Evolutionary conservation across 2,329 filamentous ascomycete species (phyloP), one percentile per base, ranked within the genome.

Genomic region (Penicillium expansum): DNA sequence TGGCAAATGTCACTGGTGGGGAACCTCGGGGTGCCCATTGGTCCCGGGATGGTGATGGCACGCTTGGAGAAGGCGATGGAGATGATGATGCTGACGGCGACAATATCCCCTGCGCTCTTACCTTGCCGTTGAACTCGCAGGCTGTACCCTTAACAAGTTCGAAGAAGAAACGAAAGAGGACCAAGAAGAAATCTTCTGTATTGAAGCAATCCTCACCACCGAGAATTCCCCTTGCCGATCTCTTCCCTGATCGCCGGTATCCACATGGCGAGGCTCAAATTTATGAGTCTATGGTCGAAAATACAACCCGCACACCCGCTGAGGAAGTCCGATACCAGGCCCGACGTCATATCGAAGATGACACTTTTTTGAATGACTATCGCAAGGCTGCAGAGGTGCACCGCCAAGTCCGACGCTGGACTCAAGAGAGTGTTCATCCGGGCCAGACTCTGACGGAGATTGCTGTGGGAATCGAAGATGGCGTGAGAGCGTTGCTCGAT

Each of bases 371-470:
- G 22, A 72, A 70, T 24, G 76, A 84, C 56, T 85, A 84, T 67
- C 80, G 82, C 47, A 76, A 83, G 67, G 82, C 80, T 10, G 82
- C 82, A 0, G 82, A 84, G 63, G 74, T 82, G 44, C 82, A 85
- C 67, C 77, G 82, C 43, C 79, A 84, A 67, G 80, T 82, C 45
- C 79, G 82, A 27, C 76, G 77, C 42, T 82, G 77, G 67, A 78
- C 77, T 5, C 80, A 81, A 64, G 57, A 68, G 14, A 75, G 73
- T 55, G 79, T 79, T 64, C 80, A 80, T 66, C 82, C 82, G 0
- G 82, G 82, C 11, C 69, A 75, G 54, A 75, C 72, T 43, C 68
- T 85, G 45, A 77, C 71, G 7, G 73, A 79, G 33, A 78, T 85
- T 60, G 82, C 81, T 0, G 74, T 79, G 55, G 79, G 74, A 7